phyloP scores from a whole-genome alignment of 257 asterid species.

The Penstemon newberryi region DNA sequence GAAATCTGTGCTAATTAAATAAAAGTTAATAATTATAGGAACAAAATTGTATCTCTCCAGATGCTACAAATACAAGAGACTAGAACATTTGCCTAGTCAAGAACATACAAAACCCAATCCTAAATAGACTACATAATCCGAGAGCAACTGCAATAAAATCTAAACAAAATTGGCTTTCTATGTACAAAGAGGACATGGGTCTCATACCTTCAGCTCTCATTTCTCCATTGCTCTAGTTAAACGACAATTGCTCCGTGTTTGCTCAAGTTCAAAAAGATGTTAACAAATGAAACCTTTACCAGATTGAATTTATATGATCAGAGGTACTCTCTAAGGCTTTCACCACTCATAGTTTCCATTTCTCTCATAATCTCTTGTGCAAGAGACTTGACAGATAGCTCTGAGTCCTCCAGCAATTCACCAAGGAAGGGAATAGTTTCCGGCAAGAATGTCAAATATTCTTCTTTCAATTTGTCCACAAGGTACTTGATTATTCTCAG shows the following conservation, averaged over 20 bases:
- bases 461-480: slow-evolving; percentile 81
- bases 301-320: slow-evolving; percentile 28
- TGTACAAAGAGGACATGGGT: neutral
- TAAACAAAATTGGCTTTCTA: slow-evolving; percentile 8
- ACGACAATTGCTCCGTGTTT: neutral
- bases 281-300: neutral
- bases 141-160: neutral
- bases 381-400: slow-evolving; percentile 72
- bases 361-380: slow-evolving; percentile 82
- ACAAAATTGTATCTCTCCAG: too few relatives aligned
- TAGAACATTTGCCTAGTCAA: neutral
- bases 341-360: slow-evolving; percentile 81
- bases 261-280: neutral
- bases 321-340: slow-evolving; percentile 79
- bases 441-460: slow-evolving; percentile 64
- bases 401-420: slow-evolving; percentile 83
- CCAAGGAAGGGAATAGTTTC: slow-evolving; percentile 91
- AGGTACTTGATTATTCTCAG: slow-evolving; percentile 64
- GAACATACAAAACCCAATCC: neutral
- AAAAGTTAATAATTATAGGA: too few relatives aligned
- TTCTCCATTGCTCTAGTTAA: too few relatives aligned
- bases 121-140: neutral
- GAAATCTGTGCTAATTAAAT: too few relatives aligned
- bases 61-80: too few relatives aligned
- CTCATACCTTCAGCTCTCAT: neutral